A percentile compares a stretch with the other conserved stretches of the same genome.
These are phyloP conservation scores for Lolium perenne DNA, from an alignment of 176 grass and related monocot genomes.

Conservation along the genomic window DNA sequence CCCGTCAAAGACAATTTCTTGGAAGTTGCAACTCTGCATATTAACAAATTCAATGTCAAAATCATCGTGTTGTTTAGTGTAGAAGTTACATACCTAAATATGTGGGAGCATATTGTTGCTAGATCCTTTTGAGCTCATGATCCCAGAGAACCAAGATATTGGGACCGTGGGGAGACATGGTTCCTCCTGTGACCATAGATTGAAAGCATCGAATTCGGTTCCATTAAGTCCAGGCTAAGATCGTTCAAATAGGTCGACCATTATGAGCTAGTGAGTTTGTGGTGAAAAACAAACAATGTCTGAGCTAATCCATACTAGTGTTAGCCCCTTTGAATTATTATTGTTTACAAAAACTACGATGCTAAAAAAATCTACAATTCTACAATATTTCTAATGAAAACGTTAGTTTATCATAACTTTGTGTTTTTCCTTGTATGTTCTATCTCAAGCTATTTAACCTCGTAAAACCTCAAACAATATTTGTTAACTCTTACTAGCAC, in stretches of 20 bases:
- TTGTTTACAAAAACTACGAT: not conserved
- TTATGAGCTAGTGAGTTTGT: not conserved
- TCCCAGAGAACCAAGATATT: not conserved
- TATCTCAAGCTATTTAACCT: not conserved
- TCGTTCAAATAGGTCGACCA: not conserved
- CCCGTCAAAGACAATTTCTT: not conserved
- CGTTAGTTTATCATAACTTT: not conserved
- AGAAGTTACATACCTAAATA: not conserved
- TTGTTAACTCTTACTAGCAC: not conserved
- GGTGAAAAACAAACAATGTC: not conserved
- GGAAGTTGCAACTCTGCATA: not conserved
- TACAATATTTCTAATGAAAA: not conserved
- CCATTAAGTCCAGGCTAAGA: not conserved
- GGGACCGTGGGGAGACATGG: not conserved
- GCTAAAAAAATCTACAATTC: not conserved
- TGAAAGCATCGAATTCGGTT: not conserved
- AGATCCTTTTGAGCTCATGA: not conserved
- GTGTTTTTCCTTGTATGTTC: not conserved
- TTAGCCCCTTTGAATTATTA: not conserved
- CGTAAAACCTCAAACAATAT: not conserved
- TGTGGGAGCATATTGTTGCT: not conserved
- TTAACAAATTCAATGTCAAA: not conserved
- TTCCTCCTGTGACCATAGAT: not conserved
- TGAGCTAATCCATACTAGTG: not conserved
- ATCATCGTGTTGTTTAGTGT: not conserved